Conservation (phyloP, 2,329 filamentous ascomycete genomes). For the Trichophyton rubrum region DNA sequence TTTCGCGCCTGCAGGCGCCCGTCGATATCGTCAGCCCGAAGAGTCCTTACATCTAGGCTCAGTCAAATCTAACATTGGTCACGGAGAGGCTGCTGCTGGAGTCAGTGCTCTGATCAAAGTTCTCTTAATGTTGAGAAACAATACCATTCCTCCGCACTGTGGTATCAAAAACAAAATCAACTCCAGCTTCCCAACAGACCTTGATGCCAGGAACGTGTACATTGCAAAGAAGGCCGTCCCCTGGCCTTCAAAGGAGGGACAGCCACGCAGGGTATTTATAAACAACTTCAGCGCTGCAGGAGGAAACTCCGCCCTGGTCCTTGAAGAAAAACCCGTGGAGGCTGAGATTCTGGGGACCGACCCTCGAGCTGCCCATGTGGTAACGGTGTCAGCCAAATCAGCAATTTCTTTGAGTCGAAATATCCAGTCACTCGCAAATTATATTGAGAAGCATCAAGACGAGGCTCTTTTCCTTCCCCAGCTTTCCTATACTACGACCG, state of each 20-base stretch:
- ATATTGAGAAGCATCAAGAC: constrained; percentile 36
- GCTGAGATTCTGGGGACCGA: background rate
- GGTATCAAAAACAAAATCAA: background rate
- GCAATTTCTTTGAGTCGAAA: constrained; percentile 31
- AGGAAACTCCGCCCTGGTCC: background rate
- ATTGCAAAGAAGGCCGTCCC: constrained; percentile 9
- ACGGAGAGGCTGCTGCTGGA: constrained; percentile 21
- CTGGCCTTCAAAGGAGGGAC: constrained; percentile 10
- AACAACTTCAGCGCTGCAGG: constrained; percentile 2
- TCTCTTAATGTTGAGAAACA: constrained; percentile 19
- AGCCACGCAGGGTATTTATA: constrained; percentile 12
- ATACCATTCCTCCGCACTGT: constrained; percentile 18
- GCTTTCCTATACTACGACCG: constrained; percentile 52
- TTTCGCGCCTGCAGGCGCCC: constrained; percentile 31
- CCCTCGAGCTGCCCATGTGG: constrained; percentile 40
- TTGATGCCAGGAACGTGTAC: constrained; percentile 8
- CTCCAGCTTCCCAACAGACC: background rate
- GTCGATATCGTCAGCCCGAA: background rate
- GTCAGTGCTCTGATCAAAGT: constrained; percentile 24
- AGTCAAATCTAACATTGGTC: constrained; percentile 27
- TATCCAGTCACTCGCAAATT: constrained; percentile 33
- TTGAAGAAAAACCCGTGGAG: constrained; percentile 2
- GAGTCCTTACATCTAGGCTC: background rate
- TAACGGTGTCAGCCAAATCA: constrained; percentile 39
- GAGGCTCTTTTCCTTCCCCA: constrained; percentile 33